phyloP scores from a whole-genome alignment of 768 basidiomycete species.

The Suillus subaureus region DNA sequence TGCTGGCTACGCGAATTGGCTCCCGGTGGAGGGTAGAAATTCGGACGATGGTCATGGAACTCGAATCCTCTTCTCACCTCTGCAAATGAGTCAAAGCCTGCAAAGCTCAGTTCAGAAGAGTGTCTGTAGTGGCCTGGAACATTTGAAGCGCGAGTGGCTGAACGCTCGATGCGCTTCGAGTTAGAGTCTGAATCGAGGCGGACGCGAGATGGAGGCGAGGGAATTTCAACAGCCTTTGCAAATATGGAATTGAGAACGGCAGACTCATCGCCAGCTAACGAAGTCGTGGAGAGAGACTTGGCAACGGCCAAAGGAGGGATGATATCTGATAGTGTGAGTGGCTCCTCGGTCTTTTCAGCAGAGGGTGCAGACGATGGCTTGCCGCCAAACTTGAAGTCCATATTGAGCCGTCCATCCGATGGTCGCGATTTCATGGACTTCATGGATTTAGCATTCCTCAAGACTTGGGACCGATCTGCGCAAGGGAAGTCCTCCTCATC shows the following conservation, averaged over 20 bases:
- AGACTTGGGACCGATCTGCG: constrained; percentile 16
- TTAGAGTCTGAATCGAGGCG: constrained; percentile 49
- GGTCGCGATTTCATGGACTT: constrained; percentile 43
- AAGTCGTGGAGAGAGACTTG: constrained; percentile 49
- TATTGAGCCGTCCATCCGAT: constrained; percentile 70
- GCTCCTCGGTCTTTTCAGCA: constrained; percentile 20
- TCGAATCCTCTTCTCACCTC: constrained; percentile 82
- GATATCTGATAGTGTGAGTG: constrained; percentile 71
- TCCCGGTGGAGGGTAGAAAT: constrained; percentile 62
- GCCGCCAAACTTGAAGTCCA: constrained; percentile 77
- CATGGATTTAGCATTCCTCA: constrained; percentile 18
- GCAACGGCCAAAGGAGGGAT: constrained; percentile 65
- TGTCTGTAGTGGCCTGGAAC: constrained; percentile 35
- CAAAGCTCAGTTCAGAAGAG: constrained; percentile 63
- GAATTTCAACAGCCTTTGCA: constrained; percentile 45
- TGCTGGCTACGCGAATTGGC: constrained; percentile 42
- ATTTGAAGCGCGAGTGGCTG: constrained; percentile 20
- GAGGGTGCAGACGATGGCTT: constrained; percentile 20
- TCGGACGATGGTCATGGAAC: constrained; percentile 60
- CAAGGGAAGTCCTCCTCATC: constrained; percentile 38
- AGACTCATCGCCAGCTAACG: constrained; percentile 49
- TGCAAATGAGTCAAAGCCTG: constrained; percentile 73
- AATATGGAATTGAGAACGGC: constrained; percentile 58
- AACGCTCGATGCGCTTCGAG: constrained; percentile 35
- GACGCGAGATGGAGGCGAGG: constrained; percentile 32